Base-by-base conservation (phyloP, 2,329 filamentous ascomycete species). In the Colletotrichum sidae region DNA sequence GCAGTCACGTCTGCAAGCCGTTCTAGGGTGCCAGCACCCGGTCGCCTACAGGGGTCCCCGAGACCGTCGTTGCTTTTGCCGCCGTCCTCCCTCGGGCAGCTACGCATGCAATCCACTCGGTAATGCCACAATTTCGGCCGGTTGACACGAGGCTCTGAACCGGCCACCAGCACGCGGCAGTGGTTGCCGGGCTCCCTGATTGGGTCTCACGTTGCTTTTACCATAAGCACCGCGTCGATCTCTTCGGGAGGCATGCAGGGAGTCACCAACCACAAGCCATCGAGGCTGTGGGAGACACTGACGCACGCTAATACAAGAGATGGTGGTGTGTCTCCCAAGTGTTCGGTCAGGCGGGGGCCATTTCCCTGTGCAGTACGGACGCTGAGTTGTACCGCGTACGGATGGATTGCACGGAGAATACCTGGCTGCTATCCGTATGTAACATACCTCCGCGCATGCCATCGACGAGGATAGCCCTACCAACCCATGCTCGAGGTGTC, bases 251-350 rank as follows among this genome's bases (percentile, higher is more conserved):
- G 52, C 58, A 65, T 62, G 63, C 58, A 65, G 53, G 62, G 62
- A 62, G 63, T 37, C 4, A 37, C n/a, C 58, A 52, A 56, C 25
- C 25, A 25, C 25, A 50, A 50, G 47, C 42, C 42, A 42, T 62
- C 47, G 47, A 56, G 63, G 58, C 63, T 62, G 58, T 53, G 58
- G 63, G 34, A 57, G 58, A 56, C 52, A 62, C 58, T 65, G 52
- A 38, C 46, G 63, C 63, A 57, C 52, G 53, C 63, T 62, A 62
- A 49, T 39, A 65, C 54, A 62, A 45, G 17, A 57, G 52, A 65
- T 56, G 63, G 63, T 65, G 58, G 41, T 62, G 58, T 65, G 52
- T 62, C 63, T 65, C 63, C 63, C 63, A 65, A 49, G 47, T 62
- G 41, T 47, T 37, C 58, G 63, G 63, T 65, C 63, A 65, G 46